These are phyloP conservation scores for Karstenula rhodostoma DNA, from an alignment of 2,329 filamentous ascomycete species.

Conservation along the genomic window DNA sequence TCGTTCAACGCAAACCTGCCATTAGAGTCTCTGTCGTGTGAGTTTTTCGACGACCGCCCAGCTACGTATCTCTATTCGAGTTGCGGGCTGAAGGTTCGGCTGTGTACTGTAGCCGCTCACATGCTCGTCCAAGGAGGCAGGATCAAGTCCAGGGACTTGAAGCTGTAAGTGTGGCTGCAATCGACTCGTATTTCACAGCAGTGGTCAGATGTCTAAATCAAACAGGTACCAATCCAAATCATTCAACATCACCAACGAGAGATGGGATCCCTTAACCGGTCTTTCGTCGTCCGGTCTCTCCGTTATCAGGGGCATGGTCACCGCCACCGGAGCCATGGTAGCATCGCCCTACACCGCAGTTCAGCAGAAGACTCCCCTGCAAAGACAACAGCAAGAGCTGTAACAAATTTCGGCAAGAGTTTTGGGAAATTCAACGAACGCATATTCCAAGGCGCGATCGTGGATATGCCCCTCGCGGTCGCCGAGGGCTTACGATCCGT, in stretches of 20 bases:
- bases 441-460: conserved; percentile 41
- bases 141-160: conserved; percentile 29
- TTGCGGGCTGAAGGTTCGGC: conserved; percentile 15
- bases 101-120: conserved; percentile 36
- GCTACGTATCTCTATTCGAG: conserved; percentile 37
- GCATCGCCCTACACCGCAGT: conserved; percentile 24
- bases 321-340: conserved; percentile 66
- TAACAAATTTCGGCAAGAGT: conserved; percentile 22
- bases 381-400: conserved; percentile 9
- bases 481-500: conserved; percentile 47
- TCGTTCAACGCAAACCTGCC: conserved; percentile 55
- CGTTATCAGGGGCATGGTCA: conserved; percentile 63
- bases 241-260: conserved; percentile 42
- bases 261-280: conserved; percentile 72
- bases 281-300: conserved; percentile 65
- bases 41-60: conserved; percentile 27
- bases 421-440: conserved; percentile 30
- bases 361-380: conserved; percentile 5
- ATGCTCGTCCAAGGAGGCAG: conserved; percentile 30
- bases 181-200: neutral
- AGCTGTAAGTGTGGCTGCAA: conserved; percentile 17
- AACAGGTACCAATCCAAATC: conserved; percentile 29
- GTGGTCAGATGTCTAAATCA: neutral
- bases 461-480: conserved; percentile 49
- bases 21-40: conserved; percentile 34